These are phyloP conservation scores for Cyberlindnera mycetangii DNA, from an alignment of 805 yeast species.

Conservation along the genomic window DNA sequence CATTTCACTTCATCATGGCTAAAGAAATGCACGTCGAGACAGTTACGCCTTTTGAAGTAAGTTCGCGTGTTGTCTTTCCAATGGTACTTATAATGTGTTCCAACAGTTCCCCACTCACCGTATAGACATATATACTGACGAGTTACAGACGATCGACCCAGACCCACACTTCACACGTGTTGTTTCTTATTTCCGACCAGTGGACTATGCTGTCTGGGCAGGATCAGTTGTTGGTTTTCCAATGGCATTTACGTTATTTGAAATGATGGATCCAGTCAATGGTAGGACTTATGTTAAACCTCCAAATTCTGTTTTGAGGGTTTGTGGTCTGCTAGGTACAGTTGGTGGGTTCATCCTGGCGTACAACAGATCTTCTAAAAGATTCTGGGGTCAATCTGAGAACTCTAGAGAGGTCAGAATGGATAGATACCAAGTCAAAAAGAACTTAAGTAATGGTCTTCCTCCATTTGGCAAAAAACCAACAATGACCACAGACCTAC, in stretches of 20 bases:
- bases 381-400: conserved; percentile 79
- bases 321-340: conserved; percentile 59
- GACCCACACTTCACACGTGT: conserved; percentile 79
- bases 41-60: conserved; percentile 15
- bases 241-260: conserved; percentile 39
- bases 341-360: conserved; percentile 74
- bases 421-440: conserved; percentile 74
- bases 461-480: conserved; percentile 64
- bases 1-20: neutral
- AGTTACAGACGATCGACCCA: conserved; percentile 54
- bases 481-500: conserved; percentile 62
- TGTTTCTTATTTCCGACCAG: conserved; percentile 64
- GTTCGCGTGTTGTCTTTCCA: neutral
- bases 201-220: conserved; percentile 57
- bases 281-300: conserved; percentile 48
- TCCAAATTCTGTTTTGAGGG: conserved; percentile 54
- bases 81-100: no score
- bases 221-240: conserved; percentile 50
- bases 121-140: no score
- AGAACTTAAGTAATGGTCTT: conserved; percentile 58
- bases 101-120: no score
- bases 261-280: conserved; percentile 44
- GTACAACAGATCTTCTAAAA: conserved; percentile 60
- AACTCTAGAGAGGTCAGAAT: conserved; percentile 64
- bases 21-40: conserved; percentile 10